These are phyloP conservation scores for Coemansia guatemalensis DNA, from an alignment of 192 early-diverging fungal species.

Conservation along the genomic window DNA sequence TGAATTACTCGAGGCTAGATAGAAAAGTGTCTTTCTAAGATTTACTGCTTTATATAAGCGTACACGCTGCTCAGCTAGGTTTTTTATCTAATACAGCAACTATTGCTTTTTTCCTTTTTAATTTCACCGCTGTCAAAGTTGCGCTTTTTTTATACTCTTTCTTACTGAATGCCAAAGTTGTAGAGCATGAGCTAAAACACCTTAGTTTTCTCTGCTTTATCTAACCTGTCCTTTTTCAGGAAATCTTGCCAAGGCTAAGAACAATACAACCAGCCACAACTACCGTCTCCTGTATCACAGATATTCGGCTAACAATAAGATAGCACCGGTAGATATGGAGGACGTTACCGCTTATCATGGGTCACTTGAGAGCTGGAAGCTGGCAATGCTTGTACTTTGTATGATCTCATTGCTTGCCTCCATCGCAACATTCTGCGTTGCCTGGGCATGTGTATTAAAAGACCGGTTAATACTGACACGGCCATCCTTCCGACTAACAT, in stretches of 20 bases:
- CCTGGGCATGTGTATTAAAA: background rate
- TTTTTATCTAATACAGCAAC: background rate
- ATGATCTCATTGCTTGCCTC: constrained; percentile 17
- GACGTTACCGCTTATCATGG: background rate
- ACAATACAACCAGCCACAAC: background rate
- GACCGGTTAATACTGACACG: constrained; percentile 6
- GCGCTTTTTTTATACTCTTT: no score
- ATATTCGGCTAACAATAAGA: background rate
- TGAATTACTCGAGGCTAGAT: background rate
- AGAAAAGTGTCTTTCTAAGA: background rate
- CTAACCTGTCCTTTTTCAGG: background rate
- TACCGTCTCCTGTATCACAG: constrained; percentile 1
- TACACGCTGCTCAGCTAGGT: background rate
- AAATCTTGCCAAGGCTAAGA: no score
- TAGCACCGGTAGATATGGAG: background rate
- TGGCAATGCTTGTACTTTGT: constrained; percentile 14
- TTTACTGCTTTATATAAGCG: background rate
- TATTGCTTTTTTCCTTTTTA: background rate
- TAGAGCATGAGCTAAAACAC: background rate
- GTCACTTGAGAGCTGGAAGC: constrained; percentile 9
- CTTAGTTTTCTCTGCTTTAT: background rate
- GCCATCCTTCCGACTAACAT: constrained; percentile 14
- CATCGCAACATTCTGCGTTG: background rate
- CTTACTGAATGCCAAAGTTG: background rate
- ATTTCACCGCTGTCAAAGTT: background rate